Evolutionary conservation across 306 rosid species (phyloP).

Genomic region (Prunus salicina): DNA sequence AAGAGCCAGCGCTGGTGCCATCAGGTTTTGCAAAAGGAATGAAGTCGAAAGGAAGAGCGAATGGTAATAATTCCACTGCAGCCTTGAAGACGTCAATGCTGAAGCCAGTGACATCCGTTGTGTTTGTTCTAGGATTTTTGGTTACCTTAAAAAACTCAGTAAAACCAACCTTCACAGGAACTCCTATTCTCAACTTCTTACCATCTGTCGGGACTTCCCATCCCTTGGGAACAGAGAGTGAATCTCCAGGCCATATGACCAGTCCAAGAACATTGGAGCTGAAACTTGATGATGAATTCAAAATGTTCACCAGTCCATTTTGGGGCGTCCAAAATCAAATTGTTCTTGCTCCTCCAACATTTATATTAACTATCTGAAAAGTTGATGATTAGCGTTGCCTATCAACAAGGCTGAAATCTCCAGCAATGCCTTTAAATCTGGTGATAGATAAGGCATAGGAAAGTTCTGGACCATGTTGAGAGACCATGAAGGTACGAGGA

Average conservation of each 20-base stretch:
- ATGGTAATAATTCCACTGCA: slow-evolving; percentile 38
- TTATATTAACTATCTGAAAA: slow-evolving; percentile 35
- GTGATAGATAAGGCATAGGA: slow-evolving; percentile 11
- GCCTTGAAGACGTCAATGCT: slow-evolving; percentile 52
- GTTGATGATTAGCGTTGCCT: slow-evolving; percentile 10
- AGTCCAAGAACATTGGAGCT: slow-evolving; percentile 19
- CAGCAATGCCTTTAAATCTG: slow-evolving; percentile 13
- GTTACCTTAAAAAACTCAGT: slow-evolving; percentile 31
- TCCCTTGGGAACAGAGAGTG: slow-evolving; percentile 35
- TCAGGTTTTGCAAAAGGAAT: slow-evolving; percentile 25
- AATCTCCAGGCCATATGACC: slow-evolving; percentile 53
- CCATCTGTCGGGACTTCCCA: slow-evolving; percentile 52
- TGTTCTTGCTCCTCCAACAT: slow-evolving; percentile 24
- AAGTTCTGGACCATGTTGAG: slow-evolving; percentile 34
- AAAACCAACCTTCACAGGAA: slow-evolving; percentile 37
- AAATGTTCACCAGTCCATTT: slow-evolving; percentile 24
- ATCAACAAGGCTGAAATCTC: slow-evolving; percentile 5
- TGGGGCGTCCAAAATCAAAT: slow-evolving; percentile 46
- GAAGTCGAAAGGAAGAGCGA: slow-evolving; percentile 29
- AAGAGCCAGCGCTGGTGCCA: slow-evolving; percentile 38
- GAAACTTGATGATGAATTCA: slow-evolving; percentile 12
- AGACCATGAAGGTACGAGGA: slow-evolving; percentile 25
- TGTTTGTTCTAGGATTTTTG: slow-evolving; percentile 10
- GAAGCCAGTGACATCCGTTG: slow-evolving; percentile 31
- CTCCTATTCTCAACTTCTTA: slow-evolving; percentile 38